These are phyloP conservation scores for Jaltomata sinuosa DNA, from an alignment of 257 asterid species.

Conservation along the genomic window DNA sequence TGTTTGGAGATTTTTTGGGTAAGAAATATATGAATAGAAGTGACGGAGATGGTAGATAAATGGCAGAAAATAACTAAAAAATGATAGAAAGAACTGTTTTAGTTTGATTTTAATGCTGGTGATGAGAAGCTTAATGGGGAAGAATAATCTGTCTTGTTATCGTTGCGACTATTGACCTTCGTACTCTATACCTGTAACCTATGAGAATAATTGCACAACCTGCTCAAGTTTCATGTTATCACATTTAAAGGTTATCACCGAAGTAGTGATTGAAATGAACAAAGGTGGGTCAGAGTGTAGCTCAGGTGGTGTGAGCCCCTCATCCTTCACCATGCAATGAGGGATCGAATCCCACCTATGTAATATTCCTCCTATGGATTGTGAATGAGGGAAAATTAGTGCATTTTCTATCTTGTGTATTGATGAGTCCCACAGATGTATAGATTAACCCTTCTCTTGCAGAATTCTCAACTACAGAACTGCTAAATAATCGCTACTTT, in stretches of 20 bases:
- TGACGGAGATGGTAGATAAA: background rate
- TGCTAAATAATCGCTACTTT: background rate
- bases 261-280: background rate
- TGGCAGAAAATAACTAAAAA: background rate
- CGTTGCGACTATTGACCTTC: background rate
- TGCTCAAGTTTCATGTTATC: background rate
- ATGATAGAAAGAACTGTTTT: no score
- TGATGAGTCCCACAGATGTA: background rate
- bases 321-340: background rate
- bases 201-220: background rate
- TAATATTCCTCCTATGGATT: background rate
- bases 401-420: background rate
- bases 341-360: background rate
- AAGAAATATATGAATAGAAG: background rate
- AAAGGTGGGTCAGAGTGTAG: background rate
- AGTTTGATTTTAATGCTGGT: background rate
- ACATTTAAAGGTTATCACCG: background rate
- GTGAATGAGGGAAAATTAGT: background rate
- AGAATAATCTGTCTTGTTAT: background rate
- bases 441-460: background rate
- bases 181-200: background rate
- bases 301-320: background rate
- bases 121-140: background rate
- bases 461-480: background rate
- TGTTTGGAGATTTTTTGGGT: background rate